Evolutionary conservation across 768 basidiomycete genomes (phyloP), one percentile per base, ranked within the genome.

Genomic region (Auricularia sp.): DNA sequence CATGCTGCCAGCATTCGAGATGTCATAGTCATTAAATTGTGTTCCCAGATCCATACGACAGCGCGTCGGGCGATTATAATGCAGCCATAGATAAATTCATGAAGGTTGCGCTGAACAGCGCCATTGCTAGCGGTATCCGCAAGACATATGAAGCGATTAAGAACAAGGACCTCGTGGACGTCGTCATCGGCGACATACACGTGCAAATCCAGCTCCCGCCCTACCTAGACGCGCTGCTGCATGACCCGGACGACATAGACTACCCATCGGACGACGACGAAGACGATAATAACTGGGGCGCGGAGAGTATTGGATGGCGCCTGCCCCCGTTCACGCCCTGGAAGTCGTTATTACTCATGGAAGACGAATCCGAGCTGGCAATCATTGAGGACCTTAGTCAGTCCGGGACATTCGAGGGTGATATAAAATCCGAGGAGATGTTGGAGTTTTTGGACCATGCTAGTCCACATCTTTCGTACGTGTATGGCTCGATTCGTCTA

Each of bases 191-290:
- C 62, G 82, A 88, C 56, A 82, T 96, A 37, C 87, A 91, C 2
- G 74, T 98, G 47, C 92, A 94, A 70, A 78, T 96, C 13, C 90
- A 95, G 70, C 84, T 97, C 0, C 94, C 94, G 1, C 91, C 92
- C 1, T 82, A 86, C 68, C 81, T 93, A 14, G 88, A 91, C 70
- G 75, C 80, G 21, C 79, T 94, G 3, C 80, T 92, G 11, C 87
- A 88, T 68, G 83, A 65, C 21, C 59, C 77, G 65, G 82, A 67
- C 42, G 67, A 86, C 65, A 85, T 83, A 59, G 85, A 86, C 34
- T 76, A 79, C 35, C 84, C 85, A 33, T 73, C 75, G 0, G 84
- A 87, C 65, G 84, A 87, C 65, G 71, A 81, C 35, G 79, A 81
- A 37, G 75, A 78, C 21, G 77, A 79, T 29, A 83, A 83, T 21